phyloP scores from a whole-genome alignment of 176 grass and related monocot species.

The Aegilops bicornis region DNA sequence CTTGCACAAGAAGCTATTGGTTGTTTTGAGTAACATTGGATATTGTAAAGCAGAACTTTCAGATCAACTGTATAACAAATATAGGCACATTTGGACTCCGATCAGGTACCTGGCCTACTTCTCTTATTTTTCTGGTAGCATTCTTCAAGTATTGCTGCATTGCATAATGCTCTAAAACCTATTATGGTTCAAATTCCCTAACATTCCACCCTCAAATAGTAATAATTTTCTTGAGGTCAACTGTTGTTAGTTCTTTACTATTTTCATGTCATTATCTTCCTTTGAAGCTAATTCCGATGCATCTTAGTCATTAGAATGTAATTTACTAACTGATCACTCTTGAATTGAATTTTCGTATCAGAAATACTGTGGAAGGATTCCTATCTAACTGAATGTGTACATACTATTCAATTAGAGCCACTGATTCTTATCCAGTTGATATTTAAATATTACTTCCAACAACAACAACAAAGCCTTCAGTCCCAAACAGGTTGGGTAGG shows the following conservation, averaged over 20 bases:
- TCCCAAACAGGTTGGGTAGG: too few species aligned
- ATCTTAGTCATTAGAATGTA: background rate
- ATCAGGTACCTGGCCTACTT: constrained; percentile 53
- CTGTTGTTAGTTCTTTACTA: too few species aligned
- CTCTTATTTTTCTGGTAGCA: constrained; percentile 14
- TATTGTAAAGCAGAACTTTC: constrained; percentile 96
- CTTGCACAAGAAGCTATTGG: constrained; percentile 77
- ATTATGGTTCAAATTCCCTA: background rate
- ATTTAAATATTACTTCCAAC: background rate
- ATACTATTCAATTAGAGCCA: background rate
- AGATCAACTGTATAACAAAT: constrained; percentile 71
- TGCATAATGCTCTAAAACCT: background rate
- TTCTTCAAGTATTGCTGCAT: background rate
- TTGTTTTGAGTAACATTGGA: constrained; percentile 99
- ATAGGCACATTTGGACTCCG: constrained; percentile 88
- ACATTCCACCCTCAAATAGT: background rate
- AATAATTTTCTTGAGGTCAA: background rate
- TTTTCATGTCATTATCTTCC: too few species aligned
- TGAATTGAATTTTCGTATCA: background rate
- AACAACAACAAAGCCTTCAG: too few species aligned
- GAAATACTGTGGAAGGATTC: background rate
- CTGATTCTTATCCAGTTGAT: background rate
- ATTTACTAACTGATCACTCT: constrained; percentile 4
- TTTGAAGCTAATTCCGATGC: background rate
- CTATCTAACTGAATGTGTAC: background rate